These are phyloP conservation scores for Batkoa obscura DNA, from an alignment of 371 early-diverging fungal species.

Conservation along the genomic window DNA sequence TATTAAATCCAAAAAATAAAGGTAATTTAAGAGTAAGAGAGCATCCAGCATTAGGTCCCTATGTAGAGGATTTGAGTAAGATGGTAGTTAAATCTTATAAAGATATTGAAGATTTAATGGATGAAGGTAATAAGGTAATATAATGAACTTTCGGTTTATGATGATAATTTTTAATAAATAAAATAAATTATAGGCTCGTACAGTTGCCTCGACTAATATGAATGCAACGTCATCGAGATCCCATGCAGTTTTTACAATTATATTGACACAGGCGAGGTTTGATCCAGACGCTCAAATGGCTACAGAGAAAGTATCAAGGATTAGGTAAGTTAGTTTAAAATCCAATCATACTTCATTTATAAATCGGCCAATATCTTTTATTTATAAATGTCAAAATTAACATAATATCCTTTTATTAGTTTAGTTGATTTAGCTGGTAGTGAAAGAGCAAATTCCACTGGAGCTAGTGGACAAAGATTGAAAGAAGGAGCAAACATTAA, in stretches of 20 bases:
- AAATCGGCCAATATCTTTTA: neutral
- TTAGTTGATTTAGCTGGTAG: constrained; percentile 85
- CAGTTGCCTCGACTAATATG: constrained; percentile 92
- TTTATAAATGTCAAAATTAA: neutral
- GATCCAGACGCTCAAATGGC: constrained; percentile 39
- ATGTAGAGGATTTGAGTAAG: constrained; percentile 77
- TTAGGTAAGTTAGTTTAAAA: constrained; percentile 21
- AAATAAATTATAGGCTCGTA: constrained; percentile 32
- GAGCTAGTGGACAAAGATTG: constrained; percentile 80
- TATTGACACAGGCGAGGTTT: constrained; percentile 43
- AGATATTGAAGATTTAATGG: constrained; percentile 61
- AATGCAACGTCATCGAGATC: constrained; percentile 84
- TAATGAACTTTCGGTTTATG: neutral
- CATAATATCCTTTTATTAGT: constrained; percentile 14
- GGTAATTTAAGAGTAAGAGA: constrained; percentile 68
- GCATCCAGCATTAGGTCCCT: constrained; percentile 73
- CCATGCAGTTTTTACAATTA: constrained; percentile 86
- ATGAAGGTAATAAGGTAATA: constrained; percentile 64
- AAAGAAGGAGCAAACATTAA: constrained; percentile 99
- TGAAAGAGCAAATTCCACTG: constrained; percentile 86
- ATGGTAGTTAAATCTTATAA: constrained; percentile 56
- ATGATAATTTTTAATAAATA: neutral
- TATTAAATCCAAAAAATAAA: constrained; percentile 60
- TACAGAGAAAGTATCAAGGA: constrained; percentile 57
- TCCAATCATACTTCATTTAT: neutral